phyloP scores from a whole-genome alignment of 305 asterid species.

The Stenogyne calaminthoides region DNA sequence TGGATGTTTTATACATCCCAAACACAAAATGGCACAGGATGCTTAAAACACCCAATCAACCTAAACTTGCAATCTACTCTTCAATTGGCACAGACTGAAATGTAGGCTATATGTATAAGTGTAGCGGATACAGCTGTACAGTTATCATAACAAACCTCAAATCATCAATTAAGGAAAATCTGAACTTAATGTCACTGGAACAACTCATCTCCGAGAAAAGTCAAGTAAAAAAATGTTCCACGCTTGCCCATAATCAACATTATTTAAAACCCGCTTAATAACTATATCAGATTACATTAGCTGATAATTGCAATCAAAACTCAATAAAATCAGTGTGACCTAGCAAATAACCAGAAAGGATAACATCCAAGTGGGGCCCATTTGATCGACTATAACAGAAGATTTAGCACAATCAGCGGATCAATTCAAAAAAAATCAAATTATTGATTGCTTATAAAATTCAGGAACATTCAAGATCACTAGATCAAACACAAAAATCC shows the following conservation, averaged over 20 bases:
- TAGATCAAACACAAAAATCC: slow-evolving; percentile 24
- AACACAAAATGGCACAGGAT: neutral
- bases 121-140: neutral
- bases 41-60: neutral
- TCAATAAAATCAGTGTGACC: neutral
- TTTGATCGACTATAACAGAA: slow-evolving; percentile 11
- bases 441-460: neutral
- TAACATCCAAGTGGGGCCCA: neutral
- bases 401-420: slow-evolving; percentile 2
- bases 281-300: neutral
- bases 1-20: too few relatives aligned
- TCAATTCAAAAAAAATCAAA: slow-evolving; percentile 21
- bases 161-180: neutral
- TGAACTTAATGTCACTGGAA: neutral
- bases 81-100: neutral
- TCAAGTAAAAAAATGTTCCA: neutral
- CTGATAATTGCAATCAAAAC: neutral
- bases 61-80: neutral
- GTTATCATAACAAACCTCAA: neutral
- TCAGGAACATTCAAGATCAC: slow-evolving; percentile 10
- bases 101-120: neutral
- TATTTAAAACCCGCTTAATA: neutral
- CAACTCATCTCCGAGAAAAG: neutral
- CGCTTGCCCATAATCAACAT: neutral
- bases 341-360: slow-evolving; percentile 9